Conservation (phyloP, 805 yeast species). For the Candida silvicultrix region DNA sequence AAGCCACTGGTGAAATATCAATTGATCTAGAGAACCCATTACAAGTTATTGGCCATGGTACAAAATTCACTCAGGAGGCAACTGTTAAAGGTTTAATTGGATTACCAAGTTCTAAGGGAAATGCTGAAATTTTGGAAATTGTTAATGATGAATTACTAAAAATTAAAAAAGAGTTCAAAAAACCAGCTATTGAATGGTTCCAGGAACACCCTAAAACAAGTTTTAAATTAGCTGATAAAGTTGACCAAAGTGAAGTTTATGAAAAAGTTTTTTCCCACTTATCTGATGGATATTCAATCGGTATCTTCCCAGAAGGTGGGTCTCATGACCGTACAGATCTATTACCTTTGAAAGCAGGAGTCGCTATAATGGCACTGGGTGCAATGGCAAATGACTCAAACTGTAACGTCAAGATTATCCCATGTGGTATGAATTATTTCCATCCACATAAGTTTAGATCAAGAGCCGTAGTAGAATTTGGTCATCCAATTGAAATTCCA, state of each 20-base stretch:
- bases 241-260: constrained; percentile 83
- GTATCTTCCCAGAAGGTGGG: constrained; percentile 98
- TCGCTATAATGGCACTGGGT: constrained; percentile 96
- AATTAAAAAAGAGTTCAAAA: constrained; percentile 65
- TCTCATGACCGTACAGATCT: constrained; percentile 92
- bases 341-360: constrained; percentile 93
- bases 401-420: constrained; percentile 80
- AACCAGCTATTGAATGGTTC: constrained; percentile 29
- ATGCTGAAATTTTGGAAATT: constrained; percentile 61
- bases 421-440: constrained; percentile 97
- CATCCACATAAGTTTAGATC: constrained; percentile 94
- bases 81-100: constrained; percentile 63
- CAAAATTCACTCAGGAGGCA: constrained; percentile 55
- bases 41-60: constrained; percentile 55
- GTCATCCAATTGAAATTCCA: constrained; percentile 71
- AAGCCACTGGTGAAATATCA: constrained; percentile 61
- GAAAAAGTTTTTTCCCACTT: constrained; percentile 80
- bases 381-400: constrained; percentile 76
- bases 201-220: constrained; percentile 35
- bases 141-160: constrained; percentile 64
- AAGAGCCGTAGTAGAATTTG: constrained; percentile 93
- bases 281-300: constrained; percentile 73
- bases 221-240: constrained; percentile 72
- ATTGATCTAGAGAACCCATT: constrained; percentile 50
- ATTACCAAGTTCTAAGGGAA: constrained; percentile 73